Evolutionary conservation across 2,329 filamentous ascomycete genomes (phyloP), one percentile per base, ranked within the genome.

Genomic region (Zymoseptoria tritici): DNA sequence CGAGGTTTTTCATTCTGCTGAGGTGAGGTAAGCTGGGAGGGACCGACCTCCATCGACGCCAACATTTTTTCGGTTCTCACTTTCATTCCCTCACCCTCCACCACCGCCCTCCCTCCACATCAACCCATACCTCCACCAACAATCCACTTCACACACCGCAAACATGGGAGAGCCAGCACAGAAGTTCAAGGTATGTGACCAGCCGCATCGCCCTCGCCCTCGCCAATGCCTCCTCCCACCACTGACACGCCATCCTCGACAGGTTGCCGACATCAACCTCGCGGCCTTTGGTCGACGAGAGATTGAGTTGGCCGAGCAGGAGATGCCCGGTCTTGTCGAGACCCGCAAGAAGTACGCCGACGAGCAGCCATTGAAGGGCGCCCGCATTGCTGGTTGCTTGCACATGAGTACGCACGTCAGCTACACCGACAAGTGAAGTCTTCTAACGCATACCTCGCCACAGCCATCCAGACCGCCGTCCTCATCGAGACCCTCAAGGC

Each of bases 251-350:
- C 51, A 31, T n/a, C 53, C 29, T 49, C 49, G 4, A n/a, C 56
- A 69, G 67, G 93, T 99, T 82, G 91, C 93, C 75, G 94, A 97
- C 85, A 89, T 97, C 78, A 82, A 89, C 77, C 88, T 97, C 77
- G 93, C 94, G 76, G 94, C 94, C 79, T 97, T 99, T 76, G 94
- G 94, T 80, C 92, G 94, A 81, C 92, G 93, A 80, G 94, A 99
- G 87, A 97, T 99, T 74, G 92, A 97, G 81, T 86, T 97, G 76
- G 92, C 94, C 73, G 93, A 97, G 79, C 83, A 82, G 73, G 81
- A 82, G 84, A 97, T 97, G 92, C 92, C 93, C 68, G 93, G 94
- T 86, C 87, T 99, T 71, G 96, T 99, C 89, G 85, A 90, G 74
- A 97, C 92, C 74, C 89, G 94, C 76, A 77, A 79, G 75, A 96